A percentile compares a stretch with the other conserved stretches of the same genome.
Evolutionary conservation across 139 green algal genomes (phyloP).

Genomic region (Chlamydomonas schloesseri): DNA sequence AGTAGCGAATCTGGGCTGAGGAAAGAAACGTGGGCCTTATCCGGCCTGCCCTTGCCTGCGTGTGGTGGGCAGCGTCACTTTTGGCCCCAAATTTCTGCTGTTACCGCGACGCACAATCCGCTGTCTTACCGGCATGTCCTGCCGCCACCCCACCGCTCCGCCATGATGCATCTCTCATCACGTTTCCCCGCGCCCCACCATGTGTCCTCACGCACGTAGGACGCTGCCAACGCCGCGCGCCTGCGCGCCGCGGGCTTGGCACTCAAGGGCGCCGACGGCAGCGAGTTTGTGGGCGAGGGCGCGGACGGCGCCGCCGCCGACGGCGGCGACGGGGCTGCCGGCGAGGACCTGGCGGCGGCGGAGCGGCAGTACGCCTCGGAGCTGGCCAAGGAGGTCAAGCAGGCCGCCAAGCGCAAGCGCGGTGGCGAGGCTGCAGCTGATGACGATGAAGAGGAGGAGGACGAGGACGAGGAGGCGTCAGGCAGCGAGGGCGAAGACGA

Average conservation of each 20-base stretch:
- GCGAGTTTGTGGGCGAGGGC: slow-evolving; percentile 48
- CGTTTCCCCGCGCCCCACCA: too few relatives aligned
- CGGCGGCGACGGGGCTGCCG: neutral
- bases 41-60: neutral
- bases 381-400: slow-evolving; percentile 77
- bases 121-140: too few relatives aligned
- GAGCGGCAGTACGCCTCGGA: slow-evolving; percentile 74
- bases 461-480: slow-evolving; percentile 43
- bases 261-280: slow-evolving; percentile 42
- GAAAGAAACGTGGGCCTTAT: slow-evolving; percentile 7
- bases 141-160: too few relatives aligned
- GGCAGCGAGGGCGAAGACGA: slow-evolving; percentile 20
- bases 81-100: neutral
- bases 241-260: slow-evolving; percentile 58
- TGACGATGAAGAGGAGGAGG: slow-evolving; percentile 23
- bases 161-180: too few relatives aligned
- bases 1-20: slow-evolving; percentile 41
- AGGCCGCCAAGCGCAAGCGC: neutral
- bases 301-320: slow-evolving; percentile 31
- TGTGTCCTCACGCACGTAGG: too few relatives aligned
- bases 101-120: too few relatives aligned
- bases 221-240: slow-evolving; percentile 74
- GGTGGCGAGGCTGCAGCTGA: slow-evolving; percentile 14
- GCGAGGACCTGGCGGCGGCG: slow-evolving; percentile 55
- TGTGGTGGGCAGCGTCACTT: slow-evolving; percentile 24